phyloP scores from a whole-genome alignment of 495 filamentous ascomycete genomes.

The Xylaria curta region DNA sequence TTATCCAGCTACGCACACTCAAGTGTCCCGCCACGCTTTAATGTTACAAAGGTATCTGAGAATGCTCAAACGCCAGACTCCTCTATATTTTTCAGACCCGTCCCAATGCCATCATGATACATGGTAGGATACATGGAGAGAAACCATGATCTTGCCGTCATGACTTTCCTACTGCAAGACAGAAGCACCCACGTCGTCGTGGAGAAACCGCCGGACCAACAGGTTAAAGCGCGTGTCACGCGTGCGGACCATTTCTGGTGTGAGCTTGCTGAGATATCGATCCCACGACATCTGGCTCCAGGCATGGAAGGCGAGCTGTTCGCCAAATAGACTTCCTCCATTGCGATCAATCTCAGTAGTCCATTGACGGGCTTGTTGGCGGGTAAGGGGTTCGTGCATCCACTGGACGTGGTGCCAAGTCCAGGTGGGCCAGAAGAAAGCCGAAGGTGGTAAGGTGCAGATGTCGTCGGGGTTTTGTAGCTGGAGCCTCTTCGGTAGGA shows the following conservation, averaged over 20 bases:
- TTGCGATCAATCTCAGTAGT: slow-evolving; percentile 43
- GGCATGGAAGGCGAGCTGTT: slow-evolving; percentile 55
- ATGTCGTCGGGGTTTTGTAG: slow-evolving; percentile 45
- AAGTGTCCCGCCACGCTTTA: not conserved
- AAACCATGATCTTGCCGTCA: not conserved
- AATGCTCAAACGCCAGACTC: slow-evolving; percentile 19
- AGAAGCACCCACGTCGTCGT: slow-evolving; percentile 41
- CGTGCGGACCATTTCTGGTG: slow-evolving; percentile 42
- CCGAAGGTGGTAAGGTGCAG: slow-evolving; percentile 50
- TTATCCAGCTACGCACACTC: not conserved
- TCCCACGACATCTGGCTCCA: slow-evolving; percentile 57
- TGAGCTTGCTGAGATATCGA: slow-evolving; percentile 48
- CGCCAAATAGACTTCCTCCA: slow-evolving; percentile 48
- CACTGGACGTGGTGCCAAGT: slow-evolving; percentile 53
- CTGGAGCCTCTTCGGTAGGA: slow-evolving; percentile 51
- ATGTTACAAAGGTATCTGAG: not conserved
- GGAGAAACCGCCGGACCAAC: slow-evolving; percentile 51
- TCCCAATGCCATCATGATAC: slow-evolving; percentile 5
- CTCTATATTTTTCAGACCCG: not conserved
- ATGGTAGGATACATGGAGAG: slow-evolving; percentile 5
- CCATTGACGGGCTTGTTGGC: slow-evolving; percentile 44
- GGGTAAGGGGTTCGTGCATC: slow-evolving; percentile 50
- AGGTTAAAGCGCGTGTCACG: slow-evolving; percentile 55
- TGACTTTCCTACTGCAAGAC: not conserved
- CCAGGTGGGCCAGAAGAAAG: slow-evolving; percentile 60